Evolutionary conservation across 2,329 filamentous ascomycete genomes (phyloP).

Genomic region (Ophiostoma australiae): DNA sequence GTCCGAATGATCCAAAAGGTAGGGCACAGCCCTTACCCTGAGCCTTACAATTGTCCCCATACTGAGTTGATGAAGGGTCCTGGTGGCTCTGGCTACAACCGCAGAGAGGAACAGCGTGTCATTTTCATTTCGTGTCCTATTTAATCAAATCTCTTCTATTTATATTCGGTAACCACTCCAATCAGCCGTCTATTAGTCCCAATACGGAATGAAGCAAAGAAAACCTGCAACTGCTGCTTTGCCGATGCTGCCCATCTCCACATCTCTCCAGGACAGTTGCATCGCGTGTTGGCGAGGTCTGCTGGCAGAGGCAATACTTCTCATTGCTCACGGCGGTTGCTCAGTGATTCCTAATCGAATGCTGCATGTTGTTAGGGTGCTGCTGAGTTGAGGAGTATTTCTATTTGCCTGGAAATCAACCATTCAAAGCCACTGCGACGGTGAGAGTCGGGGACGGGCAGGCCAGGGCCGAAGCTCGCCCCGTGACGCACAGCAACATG

Average conservation of each 20-base stretch:
- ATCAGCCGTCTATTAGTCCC: background rate
- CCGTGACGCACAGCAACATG: background rate
- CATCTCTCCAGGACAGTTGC: background rate
- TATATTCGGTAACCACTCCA: background rate
- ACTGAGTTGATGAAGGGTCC: background rate
- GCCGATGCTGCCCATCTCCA: constrained; percentile 7
- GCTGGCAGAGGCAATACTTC: background rate
- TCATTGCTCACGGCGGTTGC: background rate
- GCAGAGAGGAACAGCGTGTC: constrained; percentile 4
- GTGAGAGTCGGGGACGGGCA: constrained; percentile 3
- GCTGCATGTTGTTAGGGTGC: too few species aligned
- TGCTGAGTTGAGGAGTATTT: background rate
- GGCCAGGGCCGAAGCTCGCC: constrained; percentile 2
- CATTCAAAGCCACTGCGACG: background rate
- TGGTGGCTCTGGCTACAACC: constrained; percentile 4
- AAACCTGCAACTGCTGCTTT: background rate
- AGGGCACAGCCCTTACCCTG: constrained; percentile 7
- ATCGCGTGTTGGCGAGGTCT: background rate
- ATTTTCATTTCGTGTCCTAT: background rate
- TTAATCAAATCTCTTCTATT: background rate
- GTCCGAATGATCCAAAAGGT: background rate
- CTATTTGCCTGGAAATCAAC: background rate
- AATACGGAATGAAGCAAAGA: background rate
- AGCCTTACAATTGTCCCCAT: background rate
- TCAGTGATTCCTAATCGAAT: background rate